These are phyloP conservation scores for Hanseniaspora gamundiae DNA, from an alignment of 1,139 yeast genomes.

Conservation along the genomic window DNA sequence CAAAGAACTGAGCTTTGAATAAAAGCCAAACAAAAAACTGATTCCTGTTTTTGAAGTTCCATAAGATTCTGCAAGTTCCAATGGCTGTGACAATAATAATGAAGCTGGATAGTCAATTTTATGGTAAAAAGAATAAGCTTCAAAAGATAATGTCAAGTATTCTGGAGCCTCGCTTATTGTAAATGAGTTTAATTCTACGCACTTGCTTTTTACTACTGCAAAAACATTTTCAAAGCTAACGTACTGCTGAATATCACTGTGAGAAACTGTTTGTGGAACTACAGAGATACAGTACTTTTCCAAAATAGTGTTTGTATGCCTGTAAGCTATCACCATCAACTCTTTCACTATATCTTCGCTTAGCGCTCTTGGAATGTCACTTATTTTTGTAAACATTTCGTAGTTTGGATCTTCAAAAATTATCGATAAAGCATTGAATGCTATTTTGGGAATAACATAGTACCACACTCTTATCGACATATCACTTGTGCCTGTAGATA, in stretches of 20 bases:
- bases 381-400: conserved; percentile 13
- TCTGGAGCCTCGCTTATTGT: conserved; percentile 21
- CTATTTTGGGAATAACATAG: conserved; percentile 18
- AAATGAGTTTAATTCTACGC: conserved; percentile 13
- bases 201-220: conserved; percentile 13
- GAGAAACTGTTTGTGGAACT: too few relatives aligned
- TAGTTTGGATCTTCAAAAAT: conserved; percentile 21
- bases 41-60: conserved; percentile 14
- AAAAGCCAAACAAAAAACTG: conserved; percentile 20
- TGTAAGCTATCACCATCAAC: conserved; percentile 15
- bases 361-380: conserved; percentile 15
- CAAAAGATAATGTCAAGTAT: conserved; percentile 20
- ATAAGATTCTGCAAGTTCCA: conserved; percentile 15
- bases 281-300: neutral
- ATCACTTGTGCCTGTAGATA: conserved; percentile 8
- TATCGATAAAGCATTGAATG: conserved; percentile 19
- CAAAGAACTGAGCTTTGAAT: conserved; percentile 16
- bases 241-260: too few relatives aligned
- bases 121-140: conserved; percentile 23
- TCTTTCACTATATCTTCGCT: conserved; percentile 18
- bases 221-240: conserved; percentile 12
- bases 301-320: conserved; percentile 14
- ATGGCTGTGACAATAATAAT: conserved; percentile 18
- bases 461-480: conserved; percentile 21
- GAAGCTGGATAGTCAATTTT: conserved; percentile 22